Evolutionary conservation across 129 eudicot species (phyloP), one percentile per base, ranked within the genome.

Genomic region (Scalesia atractyloides): DNA sequence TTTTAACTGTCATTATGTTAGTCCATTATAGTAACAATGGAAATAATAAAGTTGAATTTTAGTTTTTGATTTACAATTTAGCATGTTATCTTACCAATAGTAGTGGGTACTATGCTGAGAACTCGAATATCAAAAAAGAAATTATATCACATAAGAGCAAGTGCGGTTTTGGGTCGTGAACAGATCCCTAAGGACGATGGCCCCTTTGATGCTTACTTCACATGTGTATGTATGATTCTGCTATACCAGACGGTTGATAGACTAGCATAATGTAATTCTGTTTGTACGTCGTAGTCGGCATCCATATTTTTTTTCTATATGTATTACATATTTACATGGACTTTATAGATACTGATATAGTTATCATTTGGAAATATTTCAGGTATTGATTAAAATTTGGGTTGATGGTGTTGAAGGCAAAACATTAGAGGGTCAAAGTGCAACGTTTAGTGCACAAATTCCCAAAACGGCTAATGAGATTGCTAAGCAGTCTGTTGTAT

Each of bases 341-440:
- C 33, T 72, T 66, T 56, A 36, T 58, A 48, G 65, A 59, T 14
- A 36, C 60, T 60, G 59, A 24, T 33, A 66, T 65, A 62, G 46
- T 66, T 73, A 53, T n/a, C 50, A 73, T 81, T 39, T 58, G 74
- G 59, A 64, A 36, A 56, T 39, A 57, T 83, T 70, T 34, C 87
- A 87, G 94, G 89, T 87, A 66, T 81, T 76, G 81, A 81, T 90
- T 37, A 68, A 76, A 75, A 70, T 66, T 56, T 83, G 89, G 90
- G 65, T 77, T 7, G 69, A 85, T 80, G 91, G 89, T 68, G 74
- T 51, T 68, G 83, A 80, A 78, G 79, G 85, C 60, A 69, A 90
- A 22, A 60, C 82, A 14, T 56, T 85, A 64, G 81, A 69, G 66
- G 97, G 97, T 48, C 63, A 83, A 77, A 76, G 84, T 68, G 97